Evolutionary conservation across 768 basidiomycete genomes (phyloP).

Genomic region (Kwoniella sp.): DNA sequence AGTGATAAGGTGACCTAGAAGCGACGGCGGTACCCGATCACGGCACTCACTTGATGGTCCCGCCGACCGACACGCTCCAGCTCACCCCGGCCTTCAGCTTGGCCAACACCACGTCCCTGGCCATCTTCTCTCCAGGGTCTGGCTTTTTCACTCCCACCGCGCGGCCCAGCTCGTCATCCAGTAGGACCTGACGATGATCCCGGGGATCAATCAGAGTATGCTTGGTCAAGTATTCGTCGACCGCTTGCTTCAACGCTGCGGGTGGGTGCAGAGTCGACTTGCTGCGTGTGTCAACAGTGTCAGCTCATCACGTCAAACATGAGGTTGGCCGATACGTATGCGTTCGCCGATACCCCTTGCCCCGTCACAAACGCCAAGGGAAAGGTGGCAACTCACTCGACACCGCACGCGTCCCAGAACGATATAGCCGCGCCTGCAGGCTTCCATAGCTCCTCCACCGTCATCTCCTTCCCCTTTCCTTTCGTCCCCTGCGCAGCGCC

Average conservation of each 20-base stretch:
- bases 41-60: constrained; percentile 47
- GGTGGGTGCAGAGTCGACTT: constrained; percentile 19
- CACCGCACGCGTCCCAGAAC: constrained; percentile 64
- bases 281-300: too few relatives aligned
- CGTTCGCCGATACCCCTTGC: too few relatives aligned
- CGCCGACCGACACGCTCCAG: constrained; percentile 48
- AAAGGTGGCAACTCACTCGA: constrained; percentile 55
- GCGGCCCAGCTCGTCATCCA: constrained; percentile 55
- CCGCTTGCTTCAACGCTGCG: constrained; percentile 20
- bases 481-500: constrained; percentile 13
- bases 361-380: too few relatives aligned
- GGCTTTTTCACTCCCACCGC: constrained; percentile 47
- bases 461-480: constrained; percentile 56
- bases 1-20: background rate
- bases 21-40: background rate
- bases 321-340: background rate
- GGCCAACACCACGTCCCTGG: constrained; percentile 49
- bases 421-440: constrained; percentile 59
- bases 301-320: background rate
- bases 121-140: constrained; percentile 47
- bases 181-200: constrained; percentile 67
- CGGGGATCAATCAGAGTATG: constrained; percentile 62
- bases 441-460: constrained; percentile 70
- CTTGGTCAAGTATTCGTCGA: constrained; percentile 63
- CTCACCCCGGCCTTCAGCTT: constrained; percentile 39